phyloP scores from a whole-genome alignment of 176 grass and related monocot species.

The Aegilops tauschii region DNA sequence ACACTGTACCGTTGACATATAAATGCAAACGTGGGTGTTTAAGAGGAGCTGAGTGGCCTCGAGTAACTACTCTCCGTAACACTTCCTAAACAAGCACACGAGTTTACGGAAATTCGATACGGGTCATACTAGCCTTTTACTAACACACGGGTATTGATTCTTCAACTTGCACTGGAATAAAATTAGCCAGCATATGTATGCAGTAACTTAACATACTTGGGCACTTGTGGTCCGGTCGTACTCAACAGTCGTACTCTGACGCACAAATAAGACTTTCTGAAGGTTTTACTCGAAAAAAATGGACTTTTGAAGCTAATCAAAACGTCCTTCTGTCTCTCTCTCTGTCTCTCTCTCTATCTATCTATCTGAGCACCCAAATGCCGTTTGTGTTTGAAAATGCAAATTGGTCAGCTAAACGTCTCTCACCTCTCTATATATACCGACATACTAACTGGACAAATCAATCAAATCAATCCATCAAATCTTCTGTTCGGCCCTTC shows the following conservation, averaged over 20 bases:
- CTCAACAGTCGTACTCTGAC: not conserved
- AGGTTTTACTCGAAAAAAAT: too few relatives aligned
- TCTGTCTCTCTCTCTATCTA: not conserved
- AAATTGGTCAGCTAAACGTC: not conserved
- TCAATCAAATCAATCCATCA: not conserved
- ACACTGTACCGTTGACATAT: not conserved
- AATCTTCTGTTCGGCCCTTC: not conserved
- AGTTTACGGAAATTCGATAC: too few relatives aligned
- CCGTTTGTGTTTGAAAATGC: not conserved
- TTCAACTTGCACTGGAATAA: not conserved
- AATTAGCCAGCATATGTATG: not conserved
- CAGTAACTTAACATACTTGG: not conserved
- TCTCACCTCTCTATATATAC: not conserved
- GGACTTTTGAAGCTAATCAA: not conserved
- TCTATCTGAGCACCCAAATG: not conserved
- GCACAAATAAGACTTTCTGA: not conserved
- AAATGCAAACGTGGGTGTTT: not conserved
- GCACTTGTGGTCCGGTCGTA: not conserved
- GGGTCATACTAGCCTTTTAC: too few relatives aligned
- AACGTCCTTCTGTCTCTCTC: not conserved
- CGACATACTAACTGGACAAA: not conserved
- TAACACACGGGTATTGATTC: not conserved
- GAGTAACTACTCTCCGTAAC: not conserved
- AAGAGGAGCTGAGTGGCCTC: not conserved
- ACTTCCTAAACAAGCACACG: too few relatives aligned